A percentile compares a stretch with the other conserved stretches of the same genome.
These are phyloP conservation scores for Cucumis melo DNA, from an alignment of 306 rosid genomes.

Conservation along the genomic window DNA sequence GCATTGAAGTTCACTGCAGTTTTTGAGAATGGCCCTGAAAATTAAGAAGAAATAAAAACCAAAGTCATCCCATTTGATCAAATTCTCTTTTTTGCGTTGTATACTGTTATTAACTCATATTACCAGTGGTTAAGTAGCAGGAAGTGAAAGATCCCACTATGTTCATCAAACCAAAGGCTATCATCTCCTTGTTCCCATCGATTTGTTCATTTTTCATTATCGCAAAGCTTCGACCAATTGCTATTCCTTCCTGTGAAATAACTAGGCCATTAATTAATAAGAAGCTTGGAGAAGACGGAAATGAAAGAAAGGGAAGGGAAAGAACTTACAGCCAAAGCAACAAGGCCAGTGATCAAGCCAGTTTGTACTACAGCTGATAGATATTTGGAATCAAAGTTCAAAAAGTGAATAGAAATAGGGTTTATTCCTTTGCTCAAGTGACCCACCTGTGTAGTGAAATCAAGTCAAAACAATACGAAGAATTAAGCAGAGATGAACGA, in stretches of 20 bases:
- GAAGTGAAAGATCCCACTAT: constrained; percentile 66
- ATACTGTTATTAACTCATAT: too few relatives aligned
- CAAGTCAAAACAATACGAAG: neutral
- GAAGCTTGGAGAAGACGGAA: neutral
- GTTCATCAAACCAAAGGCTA: constrained; percentile 87
- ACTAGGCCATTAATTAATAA: neutral
- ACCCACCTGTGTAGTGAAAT: constrained; percentile 44
- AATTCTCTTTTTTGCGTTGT: neutral
- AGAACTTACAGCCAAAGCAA: constrained; percentile 64
- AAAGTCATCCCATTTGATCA: neutral
- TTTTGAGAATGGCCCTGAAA: constrained; percentile 83
- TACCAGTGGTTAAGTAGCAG: constrained; percentile 90
- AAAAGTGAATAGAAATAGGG: constrained; percentile 34
- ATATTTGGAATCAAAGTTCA: constrained; percentile 41
- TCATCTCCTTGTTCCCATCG: constrained; percentile 91
- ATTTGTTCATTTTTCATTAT: constrained; percentile 46
- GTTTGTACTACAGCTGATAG: constrained; percentile 32
- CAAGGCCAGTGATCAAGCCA: constrained; percentile 39
- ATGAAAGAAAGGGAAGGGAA: neutral
- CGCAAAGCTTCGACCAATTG: constrained; percentile 86
- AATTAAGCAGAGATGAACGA: too few relatives aligned
- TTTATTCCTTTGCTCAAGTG: constrained; percentile 62
- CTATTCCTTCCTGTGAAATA: constrained; percentile 85
- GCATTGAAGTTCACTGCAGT: constrained; percentile 83
- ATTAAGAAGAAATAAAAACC: too few relatives aligned